These are phyloP conservation scores for Lagerstroemia fauriei DNA, from an alignment of 441 rosid genomes.

Conservation along the genomic window DNA sequence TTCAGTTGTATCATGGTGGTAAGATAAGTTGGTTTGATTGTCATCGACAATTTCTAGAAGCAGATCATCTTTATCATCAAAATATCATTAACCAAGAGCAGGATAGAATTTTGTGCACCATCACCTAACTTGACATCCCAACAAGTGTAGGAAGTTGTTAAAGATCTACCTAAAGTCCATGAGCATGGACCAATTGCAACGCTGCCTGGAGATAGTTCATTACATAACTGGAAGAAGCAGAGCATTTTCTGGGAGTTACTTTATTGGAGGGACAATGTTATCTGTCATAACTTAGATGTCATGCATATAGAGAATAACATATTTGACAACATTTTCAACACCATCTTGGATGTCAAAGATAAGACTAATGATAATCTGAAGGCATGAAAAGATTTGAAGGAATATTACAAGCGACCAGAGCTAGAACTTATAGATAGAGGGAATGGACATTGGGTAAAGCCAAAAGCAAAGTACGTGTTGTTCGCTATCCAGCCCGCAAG, in stretches of 20 bases:
- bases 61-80: no score
- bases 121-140: not conserved
- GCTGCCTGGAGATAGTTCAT: not conserved
- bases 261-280: not conserved
- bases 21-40: no score
- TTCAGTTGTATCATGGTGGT: no score
- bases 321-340: not conserved
- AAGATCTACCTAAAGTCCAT: not conserved
- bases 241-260: not conserved
- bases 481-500: no score
- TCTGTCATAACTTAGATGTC: not conserved
- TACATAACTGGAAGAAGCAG: not conserved
- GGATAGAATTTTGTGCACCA: not conserved
- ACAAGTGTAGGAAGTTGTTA: not conserved
- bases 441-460: not conserved
- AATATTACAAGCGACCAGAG: not conserved
- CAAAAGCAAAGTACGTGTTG: not conserved
- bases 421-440: not conserved
- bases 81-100: no score
- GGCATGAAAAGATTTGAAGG: not conserved
- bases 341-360: not conserved
- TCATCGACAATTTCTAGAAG: no score
- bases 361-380: conserved; percentile 3
- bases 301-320: not conserved
- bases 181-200: not conserved